Evolutionary conservation across 2,329 filamentous ascomycete species (phyloP).

Genomic region (Alternaria sp.): DNA sequence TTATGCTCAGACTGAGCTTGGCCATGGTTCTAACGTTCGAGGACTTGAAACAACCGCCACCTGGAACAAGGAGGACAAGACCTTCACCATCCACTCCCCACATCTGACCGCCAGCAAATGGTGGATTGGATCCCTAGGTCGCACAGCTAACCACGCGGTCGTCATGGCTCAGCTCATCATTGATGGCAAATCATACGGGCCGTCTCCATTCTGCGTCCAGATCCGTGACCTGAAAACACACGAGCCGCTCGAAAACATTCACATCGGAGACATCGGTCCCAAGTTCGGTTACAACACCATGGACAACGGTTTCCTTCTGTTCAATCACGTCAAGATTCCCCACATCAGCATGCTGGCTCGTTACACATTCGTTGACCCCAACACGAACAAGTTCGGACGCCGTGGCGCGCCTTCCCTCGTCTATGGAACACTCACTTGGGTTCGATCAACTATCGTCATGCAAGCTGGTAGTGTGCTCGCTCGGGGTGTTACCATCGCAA

Average conservation of each 20-base stretch:
- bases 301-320: constrained; percentile 81
- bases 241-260: constrained; percentile 59
- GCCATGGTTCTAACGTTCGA: constrained; percentile 74
- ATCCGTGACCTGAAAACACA: constrained; percentile 64
- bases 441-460: constrained; percentile 75
- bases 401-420: constrained; percentile 71
- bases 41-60: constrained; percentile 72
- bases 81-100: constrained; percentile 76
- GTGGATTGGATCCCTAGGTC: constrained; percentile 83
- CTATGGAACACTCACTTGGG: constrained; percentile 78
- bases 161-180: constrained; percentile 80
- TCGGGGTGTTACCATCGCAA: constrained; percentile 78
- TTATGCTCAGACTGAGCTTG: constrained; percentile 81
- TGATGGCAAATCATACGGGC: constrained; percentile 71
- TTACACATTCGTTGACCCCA: constrained; percentile 73
- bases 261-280: constrained; percentile 81
- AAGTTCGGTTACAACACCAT: constrained; percentile 82
- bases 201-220: constrained; percentile 80
- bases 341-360: constrained; percentile 74
- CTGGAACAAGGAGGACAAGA: constrained; percentile 76
- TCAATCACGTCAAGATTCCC: constrained; percentile 78
- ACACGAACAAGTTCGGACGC: constrained; percentile 71
- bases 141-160: constrained; percentile 77
- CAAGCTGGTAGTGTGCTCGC: constrained; percentile 75
- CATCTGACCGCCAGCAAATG: constrained; percentile 78